Evolutionary conservation across 495 filamentous ascomycete genomes (phyloP).

Genomic region (Astrothelium subdiscretum): DNA sequence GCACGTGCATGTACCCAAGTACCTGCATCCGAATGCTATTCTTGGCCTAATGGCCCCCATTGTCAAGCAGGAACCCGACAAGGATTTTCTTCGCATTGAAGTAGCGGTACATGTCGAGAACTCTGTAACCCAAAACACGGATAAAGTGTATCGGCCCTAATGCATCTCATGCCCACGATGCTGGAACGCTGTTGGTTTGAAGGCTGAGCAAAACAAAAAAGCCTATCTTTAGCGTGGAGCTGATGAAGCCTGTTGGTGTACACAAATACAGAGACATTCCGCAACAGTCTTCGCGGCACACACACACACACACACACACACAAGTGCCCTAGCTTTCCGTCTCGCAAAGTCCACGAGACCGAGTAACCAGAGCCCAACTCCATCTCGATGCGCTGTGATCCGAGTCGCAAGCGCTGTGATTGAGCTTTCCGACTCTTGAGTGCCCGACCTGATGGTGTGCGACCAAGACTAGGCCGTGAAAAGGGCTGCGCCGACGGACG

Average conservation of each 20-base stretch:
- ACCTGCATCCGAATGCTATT: not conserved
- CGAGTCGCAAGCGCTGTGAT: not conserved
- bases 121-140: not conserved
- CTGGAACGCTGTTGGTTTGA: slow-evolving; percentile 2
- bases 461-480: not conserved
- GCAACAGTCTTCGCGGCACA: not conserved
- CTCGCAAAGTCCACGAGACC: not conserved
- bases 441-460: not conserved
- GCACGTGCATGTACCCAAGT: not conserved
- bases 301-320: too few relatives aligned
- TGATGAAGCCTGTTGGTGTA: not conserved
- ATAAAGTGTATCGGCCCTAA: not conserved
- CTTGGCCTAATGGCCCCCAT: not conserved
- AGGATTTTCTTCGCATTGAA: not conserved
- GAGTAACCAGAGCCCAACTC: not conserved
- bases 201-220: not conserved
- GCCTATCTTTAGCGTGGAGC: not conserved
- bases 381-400: not conserved
- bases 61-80: not conserved
- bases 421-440: not conserved
- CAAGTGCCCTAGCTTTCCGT: too few relatives aligned
- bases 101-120: not conserved
- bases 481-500: not conserved
- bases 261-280: not conserved
- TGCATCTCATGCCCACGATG: not conserved